A percentile compares a stretch with the other conserved stretches of the same genome.
Evolutionary conservation across 176 grass and related monocot species (phyloP).

Genomic region (Eleusine indica): DNA sequence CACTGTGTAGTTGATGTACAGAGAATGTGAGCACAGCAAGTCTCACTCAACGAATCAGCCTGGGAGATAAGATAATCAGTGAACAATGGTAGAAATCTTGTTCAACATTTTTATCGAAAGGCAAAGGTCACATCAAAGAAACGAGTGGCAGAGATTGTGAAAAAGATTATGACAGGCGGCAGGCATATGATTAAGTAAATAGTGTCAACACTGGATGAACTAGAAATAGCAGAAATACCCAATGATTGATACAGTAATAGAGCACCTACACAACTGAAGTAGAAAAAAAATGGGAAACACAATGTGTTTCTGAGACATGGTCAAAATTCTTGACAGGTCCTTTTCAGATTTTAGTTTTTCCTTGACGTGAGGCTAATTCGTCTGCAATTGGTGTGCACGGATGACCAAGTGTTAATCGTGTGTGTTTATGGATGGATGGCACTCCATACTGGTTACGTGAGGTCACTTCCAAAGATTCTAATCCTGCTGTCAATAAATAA

Average conservation of each 20-base stretch:
- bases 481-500: too few relatives aligned
- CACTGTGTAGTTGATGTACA: conserved; percentile 15
- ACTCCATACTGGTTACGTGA: too few relatives aligned
- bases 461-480: too few relatives aligned
- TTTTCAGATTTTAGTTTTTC: too few relatives aligned
- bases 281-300: background rate
- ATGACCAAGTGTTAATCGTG: too few relatives aligned
- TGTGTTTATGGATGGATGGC: too few relatives aligned
- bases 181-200: background rate
- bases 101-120: background rate
- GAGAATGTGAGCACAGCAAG: background rate
- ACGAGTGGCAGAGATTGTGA: background rate
- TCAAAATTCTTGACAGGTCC: background rate
- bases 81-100: background rate
- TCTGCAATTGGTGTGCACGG: too few relatives aligned
- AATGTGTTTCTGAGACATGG: background rate
- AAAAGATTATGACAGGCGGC: background rate
- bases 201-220: background rate
- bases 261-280: background rate
- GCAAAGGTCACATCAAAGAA: conserved; percentile 20
- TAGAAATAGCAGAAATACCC: conserved; percentile 7
- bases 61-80: conserved; percentile 27
- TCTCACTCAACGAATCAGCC: conserved; percentile 11
- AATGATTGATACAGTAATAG: background rate
- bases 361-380: too few relatives aligned